Conservation (phyloP, 495 filamentous ascomycete genomes). For the Cudoniella acicularis region DNA sequence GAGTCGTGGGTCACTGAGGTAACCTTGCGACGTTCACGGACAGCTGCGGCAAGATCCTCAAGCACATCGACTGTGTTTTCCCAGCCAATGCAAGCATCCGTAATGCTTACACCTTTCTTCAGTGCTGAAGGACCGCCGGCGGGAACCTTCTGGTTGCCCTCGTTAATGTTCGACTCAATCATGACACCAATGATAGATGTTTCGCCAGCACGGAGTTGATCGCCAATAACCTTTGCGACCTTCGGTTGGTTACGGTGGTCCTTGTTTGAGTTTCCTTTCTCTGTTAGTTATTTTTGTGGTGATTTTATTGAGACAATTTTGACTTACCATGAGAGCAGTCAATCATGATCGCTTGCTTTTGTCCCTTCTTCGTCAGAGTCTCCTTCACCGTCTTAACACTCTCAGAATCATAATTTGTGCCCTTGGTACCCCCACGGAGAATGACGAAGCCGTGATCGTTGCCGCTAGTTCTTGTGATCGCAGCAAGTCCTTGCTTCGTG, state of each 20-base stretch:
- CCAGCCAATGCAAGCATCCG: constrained; percentile 97
- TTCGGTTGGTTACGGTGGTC: constrained; percentile 87
- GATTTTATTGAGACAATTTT: background rate
- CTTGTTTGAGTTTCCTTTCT: constrained; percentile 68
- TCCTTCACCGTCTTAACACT: constrained; percentile 76
- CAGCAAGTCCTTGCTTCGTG: constrained; percentile 95
- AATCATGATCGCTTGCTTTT: constrained; percentile 90
- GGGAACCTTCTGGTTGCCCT: constrained; percentile 94
- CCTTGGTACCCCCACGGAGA: constrained; percentile 82
- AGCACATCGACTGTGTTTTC: constrained; percentile 79
- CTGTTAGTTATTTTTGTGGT: constrained; percentile 3
- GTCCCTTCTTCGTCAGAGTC: constrained; percentile 76
- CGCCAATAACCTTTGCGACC: constrained; percentile 76
- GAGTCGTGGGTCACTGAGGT: background rate
- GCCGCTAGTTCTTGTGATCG: constrained; percentile 86
- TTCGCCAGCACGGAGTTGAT: constrained; percentile 85
- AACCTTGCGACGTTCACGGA: constrained; percentile 64
- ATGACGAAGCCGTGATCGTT: constrained; percentile 98
- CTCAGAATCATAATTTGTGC: constrained; percentile 91
- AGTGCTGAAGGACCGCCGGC: constrained; percentile 72
- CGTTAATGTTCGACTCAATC: constrained; percentile 97
- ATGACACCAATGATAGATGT: constrained; percentile 90
- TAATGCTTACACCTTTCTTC: constrained; percentile 93
- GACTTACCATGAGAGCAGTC: constrained; percentile 87
- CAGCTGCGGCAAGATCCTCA: constrained; percentile 82